Percentiles rank a stretch among this genome's conserved stretches.
Conservation (phyloP, 2,329 filamentous ascomycete genomes). For the Ophiobolus disseminans region DNA sequence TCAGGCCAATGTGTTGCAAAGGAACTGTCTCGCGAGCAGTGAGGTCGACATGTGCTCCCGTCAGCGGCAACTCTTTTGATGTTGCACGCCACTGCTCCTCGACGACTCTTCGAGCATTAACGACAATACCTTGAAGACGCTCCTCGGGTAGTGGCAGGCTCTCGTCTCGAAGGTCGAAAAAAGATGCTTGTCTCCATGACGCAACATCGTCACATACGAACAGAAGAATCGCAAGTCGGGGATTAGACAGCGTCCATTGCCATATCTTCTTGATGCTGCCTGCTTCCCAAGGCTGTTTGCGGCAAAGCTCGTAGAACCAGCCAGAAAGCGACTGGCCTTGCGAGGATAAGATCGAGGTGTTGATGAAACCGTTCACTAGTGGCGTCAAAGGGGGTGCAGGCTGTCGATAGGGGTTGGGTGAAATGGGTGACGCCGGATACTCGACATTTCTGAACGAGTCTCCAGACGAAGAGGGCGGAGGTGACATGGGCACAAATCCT, state of each 20-base stretch:
- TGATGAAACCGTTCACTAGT: slow-evolving; percentile 47
- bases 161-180: slow-evolving; percentile 48
- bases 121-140: slow-evolving; percentile 47
- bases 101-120: slow-evolving; percentile 47
- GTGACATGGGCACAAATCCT: slow-evolving; percentile 46
- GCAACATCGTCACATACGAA: slow-evolving; percentile 50
- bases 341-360: slow-evolving; percentile 42
- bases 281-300: slow-evolving; percentile 46
- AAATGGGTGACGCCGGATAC: slow-evolving; percentile 39
- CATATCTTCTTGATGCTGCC: slow-evolving; percentile 45
- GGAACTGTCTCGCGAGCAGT: slow-evolving; percentile 46
- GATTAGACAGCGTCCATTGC: slow-evolving; percentile 51
- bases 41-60: slow-evolving; percentile 48
- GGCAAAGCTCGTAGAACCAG: slow-evolving; percentile 46
- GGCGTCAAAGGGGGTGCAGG: slow-evolving; percentile 32
- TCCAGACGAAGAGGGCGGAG: slow-evolving; percentile 35
- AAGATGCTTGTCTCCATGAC: slow-evolving; percentile 47
- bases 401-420: slow-evolving; percentile 48
- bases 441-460: slow-evolving; percentile 39
- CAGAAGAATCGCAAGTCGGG: slow-evolving; percentile 47
- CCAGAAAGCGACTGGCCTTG: slow-evolving; percentile 48
- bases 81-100: slow-evolving; percentile 51
- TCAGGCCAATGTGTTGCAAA: slow-evolving; percentile 39
- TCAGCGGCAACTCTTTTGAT: slow-evolving; percentile 47
- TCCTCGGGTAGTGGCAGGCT: slow-evolving; percentile 48